phyloP scores from a whole-genome alignment of 306 rosid species.

The Ormosia emarginata region DNA sequence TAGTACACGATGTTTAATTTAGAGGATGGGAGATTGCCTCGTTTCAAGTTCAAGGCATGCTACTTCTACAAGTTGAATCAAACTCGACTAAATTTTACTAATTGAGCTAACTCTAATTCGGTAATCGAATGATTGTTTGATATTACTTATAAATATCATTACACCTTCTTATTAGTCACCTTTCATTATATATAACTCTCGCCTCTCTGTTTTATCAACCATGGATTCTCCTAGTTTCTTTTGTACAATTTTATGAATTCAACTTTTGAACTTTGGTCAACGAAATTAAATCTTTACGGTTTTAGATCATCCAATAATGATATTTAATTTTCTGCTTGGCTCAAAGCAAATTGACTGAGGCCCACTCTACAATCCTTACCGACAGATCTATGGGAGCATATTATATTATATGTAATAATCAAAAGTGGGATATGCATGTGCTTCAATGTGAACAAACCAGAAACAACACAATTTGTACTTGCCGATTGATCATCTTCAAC shows the following conservation, averaged over 20 bases:
- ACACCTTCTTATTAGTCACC: too few species aligned
- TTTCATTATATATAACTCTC: too few species aligned
- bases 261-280: background rate
- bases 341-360: background rate
- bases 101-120: too few species aligned
- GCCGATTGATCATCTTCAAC: background rate
- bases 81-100: too few species aligned
- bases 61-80: too few species aligned
- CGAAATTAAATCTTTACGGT: background rate
- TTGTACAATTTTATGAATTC: background rate
- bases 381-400: background rate
- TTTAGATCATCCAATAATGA: background rate
- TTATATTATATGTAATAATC: background rate
- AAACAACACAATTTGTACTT: background rate
- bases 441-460: background rate
- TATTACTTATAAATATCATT: too few species aligned
- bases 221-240: background rate
- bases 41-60: too few species aligned
- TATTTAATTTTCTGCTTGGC: background rate
- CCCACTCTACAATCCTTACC: background rate
- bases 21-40: too few species aligned
- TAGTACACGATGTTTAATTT: too few species aligned
- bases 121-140: too few species aligned
- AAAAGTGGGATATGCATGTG: constrained; percentile 20
- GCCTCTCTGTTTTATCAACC: too few species aligned